phyloP scores from a whole-genome alignment of 805 yeast genomes.

The Starmerella apicola region DNA sequence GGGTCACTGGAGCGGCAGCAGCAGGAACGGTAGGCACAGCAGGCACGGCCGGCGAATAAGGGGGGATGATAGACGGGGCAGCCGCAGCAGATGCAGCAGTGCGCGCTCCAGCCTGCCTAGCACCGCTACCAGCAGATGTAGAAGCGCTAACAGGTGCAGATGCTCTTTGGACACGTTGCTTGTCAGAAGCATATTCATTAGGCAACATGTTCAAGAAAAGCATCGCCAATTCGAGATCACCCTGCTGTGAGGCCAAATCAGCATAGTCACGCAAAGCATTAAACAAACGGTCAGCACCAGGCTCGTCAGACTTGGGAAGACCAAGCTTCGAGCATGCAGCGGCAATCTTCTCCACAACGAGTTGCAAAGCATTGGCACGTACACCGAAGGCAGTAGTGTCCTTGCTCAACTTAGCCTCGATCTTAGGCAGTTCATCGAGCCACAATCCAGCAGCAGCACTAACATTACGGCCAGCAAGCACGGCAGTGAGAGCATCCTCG shows the following conservation, averaged over 20 bases:
- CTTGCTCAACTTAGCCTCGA: conserved; percentile 33
- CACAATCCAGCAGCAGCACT: conserved; percentile 72
- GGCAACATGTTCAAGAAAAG: conserved; percentile 62
- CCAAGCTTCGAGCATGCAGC: conserved; percentile 38
- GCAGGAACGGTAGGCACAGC: conserved; percentile 2
- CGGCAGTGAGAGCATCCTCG: conserved; percentile 64
- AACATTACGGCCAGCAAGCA: conserved; percentile 66
- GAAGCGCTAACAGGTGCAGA: conserved; percentile 28
- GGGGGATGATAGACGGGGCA: neutral
- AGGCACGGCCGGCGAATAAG: conserved; percentile 1
- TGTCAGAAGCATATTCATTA: conserved; percentile 50
- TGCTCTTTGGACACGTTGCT: conserved; percentile 67
- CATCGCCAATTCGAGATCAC: conserved; percentile 71
- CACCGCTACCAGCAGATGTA: conserved; percentile 1
- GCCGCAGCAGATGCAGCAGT: conserved; percentile 14
- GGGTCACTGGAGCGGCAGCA: conserved; percentile 10
- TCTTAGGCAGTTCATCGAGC: conserved; percentile 56
- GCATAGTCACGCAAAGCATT: conserved; percentile 70
- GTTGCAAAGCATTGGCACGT: conserved; percentile 66
- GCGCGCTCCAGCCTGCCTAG: too few species aligned
- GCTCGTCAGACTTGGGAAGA: conserved; percentile 15
- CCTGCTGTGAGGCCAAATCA: conserved; percentile 63
- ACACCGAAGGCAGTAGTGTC: conserved; percentile 61
- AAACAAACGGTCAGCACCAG: conserved; percentile 36
- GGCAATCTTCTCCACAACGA: conserved; percentile 72